Evolutionary conservation across 1,139 yeast genomes (phyloP), one percentile per base, ranked within the genome.

Genomic region (Waltiozyma solani): DNA sequence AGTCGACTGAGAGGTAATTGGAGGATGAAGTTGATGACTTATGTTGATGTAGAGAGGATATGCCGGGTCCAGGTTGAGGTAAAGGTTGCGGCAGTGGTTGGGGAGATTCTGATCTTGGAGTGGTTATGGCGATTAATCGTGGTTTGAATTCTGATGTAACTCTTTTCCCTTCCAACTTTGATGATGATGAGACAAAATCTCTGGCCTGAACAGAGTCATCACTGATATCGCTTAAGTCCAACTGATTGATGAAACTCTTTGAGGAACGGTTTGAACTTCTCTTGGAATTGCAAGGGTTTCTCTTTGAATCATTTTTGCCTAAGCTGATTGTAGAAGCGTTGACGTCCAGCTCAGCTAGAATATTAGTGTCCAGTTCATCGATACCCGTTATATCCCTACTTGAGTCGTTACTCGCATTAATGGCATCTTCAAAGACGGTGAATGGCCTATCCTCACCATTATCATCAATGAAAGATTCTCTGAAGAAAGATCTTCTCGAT

Each of bases 381-480:
- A 39, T 32, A 1, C 50, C 51, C 3, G 50, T 35, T 23, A 46
- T 34, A 13, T 45, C 51, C 26, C 43, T 38, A 12, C 48, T 42
- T 11, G 46, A 50, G 27, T 47, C 51, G 18, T 17, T 17, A 17
- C 12, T 9, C 32, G 50, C 56, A 25, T 48, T 37, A 14, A 51
- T 50, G 3, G 33, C 48, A 35, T 51, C 54, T 13, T 45, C 50
- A 30, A 36, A 50, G 14, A 51, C 48, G 23, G 38, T 44, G 36
- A 51, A 51, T 2, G 42, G 37, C 34, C 41, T 43, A 34, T 44
- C 40, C 1, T 34, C 36, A 8, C 54, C 55, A 30, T 40, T 44
- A 3, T 50, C 55, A 34, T 51, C 55, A 15, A 50, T 43, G 34
- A 34, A 51, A 1, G 48, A 41, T 34, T 51, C 55, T 36, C 52